Evolutionary conservation across 75 land plant genomes (phyloP), one percentile per base, ranked within the genome.

Genomic region (Selaginella tamariscina): DNA sequence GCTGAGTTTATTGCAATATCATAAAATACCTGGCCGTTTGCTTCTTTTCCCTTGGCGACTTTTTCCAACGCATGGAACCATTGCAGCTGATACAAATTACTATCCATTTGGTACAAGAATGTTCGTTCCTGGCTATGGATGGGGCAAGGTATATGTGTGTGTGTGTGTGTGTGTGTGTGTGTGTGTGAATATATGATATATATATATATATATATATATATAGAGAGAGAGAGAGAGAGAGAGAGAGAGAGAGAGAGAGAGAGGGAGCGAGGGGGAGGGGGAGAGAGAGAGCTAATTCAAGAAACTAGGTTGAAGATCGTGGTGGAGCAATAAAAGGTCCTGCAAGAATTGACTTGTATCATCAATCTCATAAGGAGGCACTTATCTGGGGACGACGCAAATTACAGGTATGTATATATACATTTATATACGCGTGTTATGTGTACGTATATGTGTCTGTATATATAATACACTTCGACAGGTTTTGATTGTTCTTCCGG

Each of bases 101-200:
- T 79, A 79, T 56, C 81, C 81, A 9, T 79, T 79, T 72, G 81
- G 81, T 32, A 79, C 81, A 0, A 68, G 75, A 33, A 79, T 79
- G 81, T 76, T 79, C 30, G 39, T 79, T 32, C 79, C 81, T 67
- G 81, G 81, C 29, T 79, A 79, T 68, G 81, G 81, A 27, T 79
- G 81, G 81, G 81, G 81, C 21, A 74, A 79, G 81, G 81, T 71
- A n/a, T n/a, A n/a, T n/a, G n/a, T n/a, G n/a, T n/a, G n/a, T n/a
- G n/a, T n/a, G n/a, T n/a, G n/a, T n/a, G n/a, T n/a, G n/a, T n/a
- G n/a, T n/a, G n/a, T n/a, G n/a, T n/a, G n/a, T n/a, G n/a, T n/a
- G n/a, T n/a, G n/a, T n/a, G n/a, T n/a, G n/a, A n/a, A n/a, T n/a
- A n/a, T n/a, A n/a, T n/a, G n/a, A n/a, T n/a, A n/a, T n/a, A n/a